Conservation (phyloP, 139 green algal species). For the Helicosporidium sp. region DNA sequence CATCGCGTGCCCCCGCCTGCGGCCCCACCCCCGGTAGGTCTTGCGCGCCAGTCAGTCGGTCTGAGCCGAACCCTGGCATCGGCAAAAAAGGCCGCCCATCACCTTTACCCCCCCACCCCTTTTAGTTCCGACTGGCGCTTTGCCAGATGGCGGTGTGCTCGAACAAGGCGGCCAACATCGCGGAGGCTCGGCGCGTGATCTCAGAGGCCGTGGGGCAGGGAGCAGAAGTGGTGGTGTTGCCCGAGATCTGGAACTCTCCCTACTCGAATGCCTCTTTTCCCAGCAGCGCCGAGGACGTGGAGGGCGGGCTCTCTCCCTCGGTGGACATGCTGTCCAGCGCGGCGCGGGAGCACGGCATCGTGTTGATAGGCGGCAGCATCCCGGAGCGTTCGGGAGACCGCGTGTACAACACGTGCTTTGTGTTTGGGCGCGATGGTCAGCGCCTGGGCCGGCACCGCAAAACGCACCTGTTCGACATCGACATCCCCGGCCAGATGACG, state of each 20-base stretch:
- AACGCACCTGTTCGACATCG: conserved; percentile 95
- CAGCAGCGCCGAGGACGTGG: conserved; percentile 75
- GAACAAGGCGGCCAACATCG: conserved; percentile 74
- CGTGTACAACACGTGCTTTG: conserved; percentile 93
- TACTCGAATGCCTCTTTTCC: conserved; percentile 91
- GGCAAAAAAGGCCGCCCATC: too few species aligned
- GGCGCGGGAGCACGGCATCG: conserved; percentile 16
- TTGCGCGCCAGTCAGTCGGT: too few species aligned
- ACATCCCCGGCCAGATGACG: conserved; percentile 92
- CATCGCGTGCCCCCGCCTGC: too few species aligned
- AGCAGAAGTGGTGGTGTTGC: conserved; percentile 62
- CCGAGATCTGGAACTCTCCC: conserved; percentile 94
- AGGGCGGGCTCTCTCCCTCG: conserved; percentile 26
- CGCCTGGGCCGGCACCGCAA: conserved; percentile 73
- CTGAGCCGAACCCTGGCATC: too few species aligned
- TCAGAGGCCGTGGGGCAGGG: conserved; percentile 36
- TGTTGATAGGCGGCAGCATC: conserved; percentile 62
- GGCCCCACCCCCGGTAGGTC: too few species aligned
- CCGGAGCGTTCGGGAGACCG: conserved; percentile 41
- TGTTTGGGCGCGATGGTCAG: conserved; percentile 56
- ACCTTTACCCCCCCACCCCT: not conserved
- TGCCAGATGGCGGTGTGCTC: conserved; percentile 64
- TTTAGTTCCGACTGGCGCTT: conserved; percentile 80
- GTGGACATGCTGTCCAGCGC: conserved; percentile 15
- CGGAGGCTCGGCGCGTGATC: conserved; percentile 37